Evolutionary conservation across 1,284 basidiomycete genomes (phyloP).

Genomic region (Athelia sp.): DNA sequence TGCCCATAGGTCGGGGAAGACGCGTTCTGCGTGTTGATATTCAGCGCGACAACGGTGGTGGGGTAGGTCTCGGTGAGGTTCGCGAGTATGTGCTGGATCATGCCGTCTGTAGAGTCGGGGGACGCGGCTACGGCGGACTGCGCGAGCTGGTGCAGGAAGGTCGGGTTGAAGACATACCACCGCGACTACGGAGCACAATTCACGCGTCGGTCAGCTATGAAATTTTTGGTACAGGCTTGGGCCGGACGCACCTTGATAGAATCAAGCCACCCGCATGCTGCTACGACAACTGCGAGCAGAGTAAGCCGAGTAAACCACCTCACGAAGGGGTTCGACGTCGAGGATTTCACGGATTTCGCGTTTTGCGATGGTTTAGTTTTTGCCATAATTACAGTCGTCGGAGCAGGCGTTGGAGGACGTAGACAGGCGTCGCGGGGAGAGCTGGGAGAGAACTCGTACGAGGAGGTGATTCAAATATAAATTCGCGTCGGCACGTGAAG

Average conservation of each 20-base stretch:
- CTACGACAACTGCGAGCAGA: constrained; percentile 8
- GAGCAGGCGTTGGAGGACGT: too few species aligned
- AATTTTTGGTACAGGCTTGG: too few species aligned
- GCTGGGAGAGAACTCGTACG: too few species aligned
- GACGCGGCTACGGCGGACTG: constrained; percentile 64
- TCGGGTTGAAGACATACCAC: constrained; percentile 73
- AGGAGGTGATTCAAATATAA: too few species aligned
- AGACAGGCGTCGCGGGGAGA: too few species aligned
- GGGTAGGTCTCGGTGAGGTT: constrained; percentile 72
- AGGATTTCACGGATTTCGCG: too few species aligned
- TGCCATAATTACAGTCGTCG: too few species aligned
- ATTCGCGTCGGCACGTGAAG: too few species aligned
- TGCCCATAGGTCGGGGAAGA: background rate
- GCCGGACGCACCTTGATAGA: constrained; percentile 32
- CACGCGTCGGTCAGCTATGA: background rate
- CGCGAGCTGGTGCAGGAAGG: constrained; percentile 61
- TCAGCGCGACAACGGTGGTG: constrained; percentile 49
- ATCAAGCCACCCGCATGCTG: constrained; percentile 28
- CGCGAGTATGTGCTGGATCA: constrained; percentile 73
- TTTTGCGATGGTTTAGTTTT: too few species aligned
- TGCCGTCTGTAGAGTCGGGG: constrained; percentile 57
- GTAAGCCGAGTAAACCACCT: constrained; percentile 11
- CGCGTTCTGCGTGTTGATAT: constrained; percentile 37
- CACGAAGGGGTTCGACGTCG: background rate
- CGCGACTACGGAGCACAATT: constrained; percentile 30